Base-by-base conservation (phyloP, 306 rosid genomes). In the Hylodesmum podocarpum region DNA sequence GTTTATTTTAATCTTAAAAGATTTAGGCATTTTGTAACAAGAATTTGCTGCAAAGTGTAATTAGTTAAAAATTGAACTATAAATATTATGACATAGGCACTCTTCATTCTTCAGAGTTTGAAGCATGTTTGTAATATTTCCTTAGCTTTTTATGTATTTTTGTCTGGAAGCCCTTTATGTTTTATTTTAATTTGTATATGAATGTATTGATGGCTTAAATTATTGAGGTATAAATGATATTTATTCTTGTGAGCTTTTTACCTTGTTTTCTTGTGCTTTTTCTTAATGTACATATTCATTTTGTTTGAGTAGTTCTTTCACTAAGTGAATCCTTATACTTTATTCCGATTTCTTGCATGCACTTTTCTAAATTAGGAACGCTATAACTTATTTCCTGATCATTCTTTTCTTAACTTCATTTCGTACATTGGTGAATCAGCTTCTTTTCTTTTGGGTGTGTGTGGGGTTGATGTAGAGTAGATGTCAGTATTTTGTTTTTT, bases 291-390 rank as follows among this genome's bases (percentile, higher is more conserved):
- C 40, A 22, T 82, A 16, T 69, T 41, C 62, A 27, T 39, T 67
- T 78, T 85, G 81, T 76, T 67, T 33, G 8, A 73, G 72, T 24
- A 54, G 25, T 73, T 82, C 47, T 74, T 67, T 78, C 29, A 57
- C 41, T 15, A 24, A 49, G 43, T 36, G 37, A 24, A 49, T 51
- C 14, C 49, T 14, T 34, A 55, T 29, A 44, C 36, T 25, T 21
- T 11, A 22, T 22, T 57, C 15, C 22, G 18, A 31, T 51, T 72
- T 62, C 13, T 33, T 37, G 4, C 12, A 2, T 51, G 22, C 41
- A 33, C 25, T 37, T 47, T 80, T 43, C 33, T 12, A n/a, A 64
- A 29, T 24, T 50, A 44, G 25, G 28, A 47, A 62, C 19, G 18
- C 36, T 40, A 31, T 24, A 3, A 16, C n/a, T 43, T 53, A 65